These are phyloP conservation scores for Royoungia palumana DNA, from an alignment of 768 basidiomycete species.

Conservation along the genomic window DNA sequence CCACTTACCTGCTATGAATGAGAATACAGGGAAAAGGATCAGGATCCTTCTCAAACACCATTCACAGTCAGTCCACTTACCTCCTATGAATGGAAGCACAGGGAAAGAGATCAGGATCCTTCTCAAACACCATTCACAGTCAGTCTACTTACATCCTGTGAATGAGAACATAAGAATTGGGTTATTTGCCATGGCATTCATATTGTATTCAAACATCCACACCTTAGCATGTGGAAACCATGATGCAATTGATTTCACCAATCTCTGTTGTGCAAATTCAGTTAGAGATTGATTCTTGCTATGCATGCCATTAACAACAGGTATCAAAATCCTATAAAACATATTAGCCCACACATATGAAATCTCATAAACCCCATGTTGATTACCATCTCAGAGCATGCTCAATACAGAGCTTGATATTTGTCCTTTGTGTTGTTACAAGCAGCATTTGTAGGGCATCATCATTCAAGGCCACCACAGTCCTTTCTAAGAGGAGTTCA, in stretches of 20 bases:
- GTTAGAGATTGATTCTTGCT: neutral
- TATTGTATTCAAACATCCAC: neutral
- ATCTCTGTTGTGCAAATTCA: neutral
- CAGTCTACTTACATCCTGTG: too few relatives aligned
- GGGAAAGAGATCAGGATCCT: too few relatives aligned
- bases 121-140: neutral
- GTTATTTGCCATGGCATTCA: too few relatives aligned
- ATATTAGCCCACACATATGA: neutral
- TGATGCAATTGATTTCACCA: neutral
- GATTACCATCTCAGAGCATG: neutral
- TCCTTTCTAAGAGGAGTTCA: neutral
- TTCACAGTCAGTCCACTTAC: too few relatives aligned
- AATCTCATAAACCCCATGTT: neutral
- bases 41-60: too few relatives aligned
- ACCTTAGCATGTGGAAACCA: slow-evolving; percentile 1
- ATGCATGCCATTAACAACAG: neutral
- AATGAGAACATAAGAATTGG: too few relatives aligned
- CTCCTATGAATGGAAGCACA: too few relatives aligned
- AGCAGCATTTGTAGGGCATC: neutral
- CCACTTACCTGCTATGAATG: too few relatives aligned
- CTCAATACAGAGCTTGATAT: neutral
- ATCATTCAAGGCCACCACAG: neutral
- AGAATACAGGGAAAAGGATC: too few relatives aligned
- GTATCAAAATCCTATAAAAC: neutral
- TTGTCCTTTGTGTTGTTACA: neutral